A percentile compares a stretch with the other conserved stretches of the same genome.
Evolutionary conservation across 1,139 yeast genomes (phyloP).

Genomic region (Wickerhamomyces sp.): DNA sequence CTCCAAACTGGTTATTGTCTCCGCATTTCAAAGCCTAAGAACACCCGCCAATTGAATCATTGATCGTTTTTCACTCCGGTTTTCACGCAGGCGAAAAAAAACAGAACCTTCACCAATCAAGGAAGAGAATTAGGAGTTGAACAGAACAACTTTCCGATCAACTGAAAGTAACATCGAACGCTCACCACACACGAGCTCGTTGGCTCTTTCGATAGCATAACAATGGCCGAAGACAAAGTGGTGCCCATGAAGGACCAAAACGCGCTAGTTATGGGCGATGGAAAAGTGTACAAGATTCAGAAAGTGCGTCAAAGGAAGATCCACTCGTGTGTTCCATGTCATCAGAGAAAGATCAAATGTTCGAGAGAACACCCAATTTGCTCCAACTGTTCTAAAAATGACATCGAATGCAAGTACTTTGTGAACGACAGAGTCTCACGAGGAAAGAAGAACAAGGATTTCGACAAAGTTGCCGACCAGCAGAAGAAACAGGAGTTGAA

Average conservation of each 20-base stretch:
- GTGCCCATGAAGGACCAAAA: slow-evolving; percentile 29
- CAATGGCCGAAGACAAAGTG: slow-evolving; percentile 16
- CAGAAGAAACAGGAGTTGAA: slow-evolving; percentile 21
- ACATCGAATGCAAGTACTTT: slow-evolving; percentile 45
- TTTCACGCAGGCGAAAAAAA: no score
- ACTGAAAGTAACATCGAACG: no score
- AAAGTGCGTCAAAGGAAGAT: slow-evolving; percentile 54
- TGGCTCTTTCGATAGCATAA: no score
- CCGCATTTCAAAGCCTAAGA: no score
- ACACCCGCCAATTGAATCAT: no score
- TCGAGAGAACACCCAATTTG: slow-evolving; percentile 41
- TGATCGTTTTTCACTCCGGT: no score
- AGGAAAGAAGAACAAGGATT: slow-evolving; percentile 29
- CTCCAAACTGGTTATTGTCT: no score
- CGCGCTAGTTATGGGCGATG: slow-evolving; percentile 37
- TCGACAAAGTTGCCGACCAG: slow-evolving; percentile 19
- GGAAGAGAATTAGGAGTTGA: no score
- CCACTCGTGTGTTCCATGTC: slow-evolving; percentile 55
- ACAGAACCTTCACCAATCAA: no score
- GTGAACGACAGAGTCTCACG: slow-evolving; percentile 49
- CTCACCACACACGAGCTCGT: no score
- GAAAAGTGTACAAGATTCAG: slow-evolving; percentile 48
- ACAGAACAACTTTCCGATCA: no score
- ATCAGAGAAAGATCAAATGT: slow-evolving; percentile 57
- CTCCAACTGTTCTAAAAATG: slow-evolving; percentile 37